Percentiles rank a stretch among this genome's conserved stretches.
These are phyloP conservation scores for Alternaria brassicae DNA, from an alignment of 2,329 filamentous ascomycete species.

Conservation along the genomic window DNA sequence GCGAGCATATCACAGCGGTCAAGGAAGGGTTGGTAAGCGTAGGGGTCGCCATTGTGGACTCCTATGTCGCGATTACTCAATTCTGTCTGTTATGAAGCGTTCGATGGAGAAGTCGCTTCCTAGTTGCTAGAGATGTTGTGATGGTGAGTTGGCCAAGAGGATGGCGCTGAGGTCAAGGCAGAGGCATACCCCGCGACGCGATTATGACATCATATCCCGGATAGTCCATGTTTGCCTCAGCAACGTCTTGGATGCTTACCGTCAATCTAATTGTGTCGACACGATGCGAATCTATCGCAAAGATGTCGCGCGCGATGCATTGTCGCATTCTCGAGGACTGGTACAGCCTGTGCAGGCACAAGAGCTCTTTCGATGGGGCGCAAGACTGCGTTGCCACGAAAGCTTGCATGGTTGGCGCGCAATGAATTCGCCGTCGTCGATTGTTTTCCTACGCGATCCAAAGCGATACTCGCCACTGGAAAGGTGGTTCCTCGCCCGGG, in stretches of 20 bases:
- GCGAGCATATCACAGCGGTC: slow-evolving; percentile 37
- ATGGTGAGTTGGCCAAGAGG: not conserved
- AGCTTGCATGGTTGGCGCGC: slow-evolving; percentile 1
- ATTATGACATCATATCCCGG: slow-evolving; percentile 15
- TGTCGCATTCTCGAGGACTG: not conserved
- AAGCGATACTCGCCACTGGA: slow-evolving; percentile 22
- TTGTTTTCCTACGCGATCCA: not conserved
- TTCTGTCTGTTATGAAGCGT: not conserved
- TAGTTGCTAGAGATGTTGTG: not conserved
- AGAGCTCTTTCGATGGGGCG: not conserved
- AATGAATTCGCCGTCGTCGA: not conserved
- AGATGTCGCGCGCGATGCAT: not conserved
- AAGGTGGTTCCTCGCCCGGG: not conserved
- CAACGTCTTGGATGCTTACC: not conserved
- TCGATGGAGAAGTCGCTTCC: not conserved
- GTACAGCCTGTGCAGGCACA: not conserved
- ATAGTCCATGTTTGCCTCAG: not conserved
- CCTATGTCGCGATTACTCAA: not conserved
- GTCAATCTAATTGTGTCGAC: not conserved
- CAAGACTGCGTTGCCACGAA: not conserved
- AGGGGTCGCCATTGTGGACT: slow-evolving; percentile 16
- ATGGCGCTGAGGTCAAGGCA: not conserved
- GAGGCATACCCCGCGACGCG: slow-evolving; percentile 18
- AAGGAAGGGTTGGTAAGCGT: slow-evolving; percentile 32
- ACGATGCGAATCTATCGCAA: not conserved